Percentiles rank a stretch among this genome's conserved stretches.
phyloP scores from a whole-genome alignment of 306 rosid genomes.

The Gleditsia sinensis region DNA sequence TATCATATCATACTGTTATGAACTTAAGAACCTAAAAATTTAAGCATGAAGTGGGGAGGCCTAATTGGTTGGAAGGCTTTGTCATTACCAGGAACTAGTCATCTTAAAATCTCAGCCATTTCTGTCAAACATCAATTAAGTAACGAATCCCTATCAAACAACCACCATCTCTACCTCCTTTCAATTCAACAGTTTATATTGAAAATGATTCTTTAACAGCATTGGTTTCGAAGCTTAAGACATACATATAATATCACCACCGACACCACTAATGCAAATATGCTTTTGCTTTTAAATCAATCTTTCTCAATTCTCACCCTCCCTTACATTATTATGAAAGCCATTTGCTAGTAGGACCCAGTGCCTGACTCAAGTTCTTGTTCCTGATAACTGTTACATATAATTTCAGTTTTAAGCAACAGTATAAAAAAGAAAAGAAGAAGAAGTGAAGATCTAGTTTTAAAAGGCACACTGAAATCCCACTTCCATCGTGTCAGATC shows the following conservation, averaged over 20 bases:
- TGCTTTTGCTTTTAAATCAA: background rate
- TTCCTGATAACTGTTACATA: background rate
- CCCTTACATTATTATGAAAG: background rate
- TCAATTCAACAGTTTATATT: background rate
- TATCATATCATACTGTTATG: background rate
- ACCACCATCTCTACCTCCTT: constrained; percentile 18
- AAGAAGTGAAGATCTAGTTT: constrained; percentile 16
- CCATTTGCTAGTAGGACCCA: background rate
- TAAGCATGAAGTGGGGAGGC: no score
- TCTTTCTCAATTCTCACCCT: constrained; percentile 8
- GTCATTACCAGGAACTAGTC: no score
- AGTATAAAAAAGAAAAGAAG: background rate
- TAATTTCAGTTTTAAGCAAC: background rate
- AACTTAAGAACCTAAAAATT: no score
- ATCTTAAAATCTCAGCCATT: no score
- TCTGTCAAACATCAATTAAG: no score
- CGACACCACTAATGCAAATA: background rate
- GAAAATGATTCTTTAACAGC: background rate
- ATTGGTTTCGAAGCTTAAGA: background rate
- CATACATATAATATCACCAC: background rate
- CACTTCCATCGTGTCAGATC: constrained; percentile 5
- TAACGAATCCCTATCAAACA: constrained; percentile 28
- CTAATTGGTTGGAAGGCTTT: no score
- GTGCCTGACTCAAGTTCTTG: background rate
- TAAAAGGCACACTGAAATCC: background rate